phyloP scores from a whole-genome alignment of 2,329 filamentous ascomycete species.

The Penicillium sp. region DNA sequence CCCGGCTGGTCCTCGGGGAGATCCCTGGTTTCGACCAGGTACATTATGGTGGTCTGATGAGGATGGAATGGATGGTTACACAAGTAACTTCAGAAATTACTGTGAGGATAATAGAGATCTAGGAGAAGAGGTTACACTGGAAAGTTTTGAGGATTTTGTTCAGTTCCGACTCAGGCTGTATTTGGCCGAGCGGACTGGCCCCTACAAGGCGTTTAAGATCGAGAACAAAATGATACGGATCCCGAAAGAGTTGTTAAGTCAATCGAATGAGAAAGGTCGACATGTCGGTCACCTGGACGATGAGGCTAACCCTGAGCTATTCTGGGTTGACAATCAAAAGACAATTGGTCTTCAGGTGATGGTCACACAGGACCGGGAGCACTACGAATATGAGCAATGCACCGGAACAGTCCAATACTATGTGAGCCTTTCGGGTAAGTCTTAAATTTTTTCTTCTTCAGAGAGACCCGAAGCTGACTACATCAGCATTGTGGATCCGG shows the following conservation, averaged over 20 bases:
- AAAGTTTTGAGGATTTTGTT: conserved; percentile 3
- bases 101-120: not conserved
- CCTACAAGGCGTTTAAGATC: not conserved
- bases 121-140: not conserved
- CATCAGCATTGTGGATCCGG: not conserved
- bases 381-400: not conserved
- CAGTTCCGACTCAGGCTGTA: conserved; percentile 5
- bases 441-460: too few species aligned
- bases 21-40: not conserved
- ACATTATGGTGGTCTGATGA: not conserved
- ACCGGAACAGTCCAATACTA: not conserved
- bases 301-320: not conserved
- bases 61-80: not conserved
- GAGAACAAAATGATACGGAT: not conserved
- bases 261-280: not conserved
- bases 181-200: not conserved
- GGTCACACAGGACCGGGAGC: not conserved
- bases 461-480: not conserved
- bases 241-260: not conserved
- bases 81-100: not conserved
- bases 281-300: not conserved
- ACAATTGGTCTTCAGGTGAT: not conserved
- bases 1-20: not conserved
- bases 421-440: not conserved
- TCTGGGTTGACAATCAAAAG: conserved; percentile 1